Percentiles rank a stretch among this genome's conserved stretches.
These are phyloP conservation scores for Peronosclerospora sorghi DNA, from an alignment of 352 stramenopile genomes.

Conservation along the genomic window DNA sequence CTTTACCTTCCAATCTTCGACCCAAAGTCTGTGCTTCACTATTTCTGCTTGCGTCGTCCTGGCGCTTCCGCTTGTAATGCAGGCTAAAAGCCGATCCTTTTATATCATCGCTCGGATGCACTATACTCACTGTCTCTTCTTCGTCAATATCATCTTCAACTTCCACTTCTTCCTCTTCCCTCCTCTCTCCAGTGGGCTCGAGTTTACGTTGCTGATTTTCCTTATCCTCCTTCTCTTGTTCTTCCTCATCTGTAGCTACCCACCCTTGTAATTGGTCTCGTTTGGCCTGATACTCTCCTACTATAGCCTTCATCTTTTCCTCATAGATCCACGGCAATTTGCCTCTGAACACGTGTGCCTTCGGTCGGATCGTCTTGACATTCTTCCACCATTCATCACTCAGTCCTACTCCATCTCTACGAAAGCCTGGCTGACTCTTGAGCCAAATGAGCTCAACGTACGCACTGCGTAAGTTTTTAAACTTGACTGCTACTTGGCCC, in stretches of 20 bases:
- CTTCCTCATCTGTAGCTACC: neutral
- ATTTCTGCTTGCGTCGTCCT: neutral
- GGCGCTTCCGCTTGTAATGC: conserved; percentile 10
- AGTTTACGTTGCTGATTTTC: neutral
- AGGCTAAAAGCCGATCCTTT: neutral
- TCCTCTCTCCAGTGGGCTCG: neutral
- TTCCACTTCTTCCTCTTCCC: neutral
- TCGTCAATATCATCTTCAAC: neutral
- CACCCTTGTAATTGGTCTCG: neutral
- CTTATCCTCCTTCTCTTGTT: neutral
- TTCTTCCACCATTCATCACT: conserved; percentile 36
- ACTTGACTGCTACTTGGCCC: conserved; percentile 46
- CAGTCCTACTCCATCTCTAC: conserved; percentile 20
- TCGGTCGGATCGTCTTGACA: conserved; percentile 32
- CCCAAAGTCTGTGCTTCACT: neutral
- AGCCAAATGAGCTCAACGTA: conserved; percentile 44
- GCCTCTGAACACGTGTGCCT: conserved; percentile 42
- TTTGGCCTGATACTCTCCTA: conserved; percentile 4
- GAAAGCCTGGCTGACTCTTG: conserved; percentile 31
- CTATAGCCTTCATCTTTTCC: conserved; percentile 33
- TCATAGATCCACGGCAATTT: conserved; percentile 44
- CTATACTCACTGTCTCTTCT: neutral
- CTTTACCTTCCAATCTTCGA: neutral
- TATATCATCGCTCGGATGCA: neutral
- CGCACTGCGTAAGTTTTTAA: conserved; percentile 53